Conservation (phyloP, 768 basidiomycete species). For the Vararia minispora region DNA sequence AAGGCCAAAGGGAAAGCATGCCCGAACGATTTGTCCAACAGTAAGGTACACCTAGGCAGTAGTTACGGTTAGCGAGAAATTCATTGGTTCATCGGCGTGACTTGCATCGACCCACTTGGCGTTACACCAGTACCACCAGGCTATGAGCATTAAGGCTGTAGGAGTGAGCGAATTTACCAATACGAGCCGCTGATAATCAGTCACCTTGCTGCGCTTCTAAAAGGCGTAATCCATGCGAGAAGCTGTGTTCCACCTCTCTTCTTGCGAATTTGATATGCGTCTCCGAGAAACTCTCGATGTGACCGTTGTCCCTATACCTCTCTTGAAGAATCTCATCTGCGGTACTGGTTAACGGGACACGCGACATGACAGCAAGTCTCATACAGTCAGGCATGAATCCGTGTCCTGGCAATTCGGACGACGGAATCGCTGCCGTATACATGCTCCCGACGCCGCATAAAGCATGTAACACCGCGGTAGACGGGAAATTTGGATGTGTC, state of each 20-base stretch:
- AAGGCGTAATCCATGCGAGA: slow-evolving; percentile 7
- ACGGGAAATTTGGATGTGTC: slow-evolving; percentile 63
- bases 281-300: slow-evolving; percentile 15
- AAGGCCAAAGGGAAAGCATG: slow-evolving; percentile 55
- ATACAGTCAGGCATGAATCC: neutral
- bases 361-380: neutral
- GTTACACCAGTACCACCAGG: slow-evolving; percentile 69
- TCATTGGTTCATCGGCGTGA: neutral
- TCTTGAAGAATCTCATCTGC: slow-evolving; percentile 16
- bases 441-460: slow-evolving; percentile 74
- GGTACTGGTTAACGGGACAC: neutral
- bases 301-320: slow-evolving; percentile 8
- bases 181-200: neutral
- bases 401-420: no score
- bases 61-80: neutral
- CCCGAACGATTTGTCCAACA: slow-evolving; percentile 45
- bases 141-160: slow-evolving; percentile 49
- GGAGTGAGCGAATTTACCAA: neutral
- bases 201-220: slow-evolving; percentile 12
- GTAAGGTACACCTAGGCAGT: slow-evolving; percentile 42
- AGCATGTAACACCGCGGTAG: slow-evolving; percentile 64
- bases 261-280: slow-evolving; percentile 12
- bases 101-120: slow-evolving; percentile 70
- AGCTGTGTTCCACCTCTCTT: slow-evolving; percentile 7
- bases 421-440: slow-evolving; percentile 61